A percentile compares a stretch with the other conserved stretches of the same genome.
phyloP scores from a whole-genome alignment of 108 stramenopile genomes.

The Pelagomonas calceolata region DNA sequence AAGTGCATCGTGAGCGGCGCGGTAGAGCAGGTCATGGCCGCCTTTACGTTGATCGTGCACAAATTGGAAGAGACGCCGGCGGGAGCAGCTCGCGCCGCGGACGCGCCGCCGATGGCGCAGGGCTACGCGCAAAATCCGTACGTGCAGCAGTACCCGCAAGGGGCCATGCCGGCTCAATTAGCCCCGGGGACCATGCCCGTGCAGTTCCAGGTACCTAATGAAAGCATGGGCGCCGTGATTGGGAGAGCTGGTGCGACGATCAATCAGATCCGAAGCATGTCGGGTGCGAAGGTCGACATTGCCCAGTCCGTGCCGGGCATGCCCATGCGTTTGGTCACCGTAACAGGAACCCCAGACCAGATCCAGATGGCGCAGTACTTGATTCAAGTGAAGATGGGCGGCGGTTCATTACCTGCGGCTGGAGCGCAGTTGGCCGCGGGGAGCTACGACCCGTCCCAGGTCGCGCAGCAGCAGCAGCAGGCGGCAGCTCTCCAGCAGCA shows the following conservation, averaged over 20 bases:
- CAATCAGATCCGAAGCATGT: background rate
- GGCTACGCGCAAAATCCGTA: too few species aligned
- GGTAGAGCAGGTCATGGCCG: background rate
- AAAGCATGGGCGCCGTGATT: background rate
- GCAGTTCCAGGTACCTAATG: background rate
- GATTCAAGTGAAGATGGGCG: background rate
- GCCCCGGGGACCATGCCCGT: background rate
- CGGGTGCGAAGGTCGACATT: background rate
- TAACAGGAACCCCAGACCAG: background rate
- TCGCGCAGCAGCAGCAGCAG: too few species aligned
- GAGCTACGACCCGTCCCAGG: background rate
- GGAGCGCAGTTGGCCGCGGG: background rate
- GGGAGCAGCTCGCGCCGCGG: background rate
- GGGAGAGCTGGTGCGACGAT: background rate
- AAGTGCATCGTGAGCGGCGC: background rate
- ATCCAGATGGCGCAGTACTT: conserved; percentile 1
- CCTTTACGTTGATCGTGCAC: background rate
- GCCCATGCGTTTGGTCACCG: background rate
- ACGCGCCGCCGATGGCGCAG: background rate
- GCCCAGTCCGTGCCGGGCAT: background rate
- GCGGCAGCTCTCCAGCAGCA: too few species aligned
- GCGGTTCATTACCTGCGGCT: background rate
- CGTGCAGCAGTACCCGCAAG: background rate
- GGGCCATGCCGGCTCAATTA: background rate
- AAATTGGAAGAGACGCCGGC: background rate